Base-by-base conservation (phyloP, 768 basidiomycete species). In the Myochromella boudieri region DNA sequence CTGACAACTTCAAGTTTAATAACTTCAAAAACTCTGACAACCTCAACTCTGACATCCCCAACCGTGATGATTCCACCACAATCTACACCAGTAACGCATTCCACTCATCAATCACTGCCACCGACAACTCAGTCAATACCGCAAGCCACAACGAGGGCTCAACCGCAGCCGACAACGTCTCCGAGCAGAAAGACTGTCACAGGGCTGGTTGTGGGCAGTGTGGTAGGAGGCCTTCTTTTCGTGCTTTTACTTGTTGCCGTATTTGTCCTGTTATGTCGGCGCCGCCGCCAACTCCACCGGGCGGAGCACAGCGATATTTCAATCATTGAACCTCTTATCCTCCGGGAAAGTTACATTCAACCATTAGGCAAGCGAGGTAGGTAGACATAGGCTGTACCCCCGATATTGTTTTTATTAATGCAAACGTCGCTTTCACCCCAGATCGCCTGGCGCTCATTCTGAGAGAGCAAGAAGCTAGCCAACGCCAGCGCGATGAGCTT, bases 391-490 rank as follows among this genome's bases (percentile, higher is more conserved):
- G 10, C n/a, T n/a, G n/a, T 37, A 21, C 39, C 3, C 6, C 9
- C 10, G 9, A 4, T 43, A 2, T 12, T 20, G 25, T 15, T 14
- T 6, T 9, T 20, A n/a, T 38, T 34, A 28, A 18, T 20, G 28
- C 9, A 26, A 21, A 26, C 22, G 28, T 37, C 9, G 22, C 6
- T 37, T 43, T 11, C n/a, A 18, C 3, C 26, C 17, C n/a, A 34
- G 48, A 24, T 34, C 48, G 43, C 32, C 36, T 50, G 27, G 25
- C 22, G 9, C n/a, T n/a, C n/a, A n/a, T n/a, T n/a, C n/a, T n/a
- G n/a, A n/a, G n/a, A n/a, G n/a, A n/a, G n/a, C n/a, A n/a, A n/a
- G n/a, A n/a, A n/a, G n/a, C n/a, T n/a, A n/a, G n/a, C n/a, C n/a
- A n/a, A n/a, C n/a, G n/a, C n/a, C n/a, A n/a, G n/a, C n/a, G n/a